phyloP scores from a whole-genome alignment of 139 green algal species.

The Microglena sp. region DNA sequence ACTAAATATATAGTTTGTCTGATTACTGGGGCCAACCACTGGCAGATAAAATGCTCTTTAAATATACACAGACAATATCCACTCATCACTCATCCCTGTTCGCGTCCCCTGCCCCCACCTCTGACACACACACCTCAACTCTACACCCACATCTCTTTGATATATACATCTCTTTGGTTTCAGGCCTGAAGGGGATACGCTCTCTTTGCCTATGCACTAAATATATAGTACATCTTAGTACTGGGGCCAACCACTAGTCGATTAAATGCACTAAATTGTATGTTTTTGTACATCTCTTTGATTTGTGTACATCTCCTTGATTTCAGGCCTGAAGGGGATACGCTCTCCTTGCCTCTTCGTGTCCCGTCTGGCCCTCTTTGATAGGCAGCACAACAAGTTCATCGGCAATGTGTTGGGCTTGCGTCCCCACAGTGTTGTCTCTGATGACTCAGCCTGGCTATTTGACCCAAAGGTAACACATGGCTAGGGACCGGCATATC shows the following conservation, averaged over 20 bases:
- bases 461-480: conserved; percentile 20
- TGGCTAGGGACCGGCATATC: no score
- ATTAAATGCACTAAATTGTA: not conserved
- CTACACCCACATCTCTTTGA: no score
- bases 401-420: conserved; percentile 35
- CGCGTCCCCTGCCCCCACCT: not conserved
- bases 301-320: not conserved
- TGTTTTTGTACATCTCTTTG: no score
- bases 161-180: not conserved
- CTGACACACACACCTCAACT: not conserved
- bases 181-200: conserved; percentile 23
- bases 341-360: conserved; percentile 21
- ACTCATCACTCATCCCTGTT: not conserved
- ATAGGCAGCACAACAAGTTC: conserved; percentile 27
- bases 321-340: conserved; percentile 18
- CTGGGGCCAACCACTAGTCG: not conserved
- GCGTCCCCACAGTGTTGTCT: conserved; percentile 12
- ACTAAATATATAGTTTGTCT: not conserved
- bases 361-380: conserved; percentile 30
- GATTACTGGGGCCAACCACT: not conserved
- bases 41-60: not conserved
- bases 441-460: conserved; percentile 22
- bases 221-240: not conserved
- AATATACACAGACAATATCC: not conserved
- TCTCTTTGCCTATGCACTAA: conserved; percentile 7